phyloP scores from a whole-genome alignment of 2,329 filamentous ascomycete species.

The Colletotrichum australisinense region DNA sequence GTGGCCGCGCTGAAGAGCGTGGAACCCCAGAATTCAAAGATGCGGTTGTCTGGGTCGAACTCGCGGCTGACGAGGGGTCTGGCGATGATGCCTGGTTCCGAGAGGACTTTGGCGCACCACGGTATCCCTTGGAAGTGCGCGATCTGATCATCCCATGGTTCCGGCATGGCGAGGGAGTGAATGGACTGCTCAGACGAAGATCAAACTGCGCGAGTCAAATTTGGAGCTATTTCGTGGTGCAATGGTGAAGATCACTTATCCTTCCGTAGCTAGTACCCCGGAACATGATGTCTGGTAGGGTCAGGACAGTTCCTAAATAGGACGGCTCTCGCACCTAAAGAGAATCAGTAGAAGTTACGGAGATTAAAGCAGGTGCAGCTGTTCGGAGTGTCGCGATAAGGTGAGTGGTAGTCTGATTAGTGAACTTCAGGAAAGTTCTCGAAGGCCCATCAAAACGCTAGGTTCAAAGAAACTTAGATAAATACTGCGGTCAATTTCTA shows the following conservation, averaged over 20 bases:
- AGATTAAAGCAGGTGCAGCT: not conserved
- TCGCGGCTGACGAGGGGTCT: not conserved
- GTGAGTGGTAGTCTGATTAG: not conserved
- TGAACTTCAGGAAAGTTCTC: too few relatives aligned
- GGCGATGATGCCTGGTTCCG: not conserved
- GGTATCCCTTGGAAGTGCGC: not conserved
- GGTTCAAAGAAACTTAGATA: too few relatives aligned
- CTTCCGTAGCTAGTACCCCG: not conserved
- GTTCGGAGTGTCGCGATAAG: not conserved
- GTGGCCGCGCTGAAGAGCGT: not conserved
- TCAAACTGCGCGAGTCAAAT: not conserved
- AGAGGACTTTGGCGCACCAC: not conserved
- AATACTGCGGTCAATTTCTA: too few relatives aligned
- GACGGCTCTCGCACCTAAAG: not conserved
- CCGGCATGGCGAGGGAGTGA: not conserved
- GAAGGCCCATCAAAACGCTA: too few relatives aligned
- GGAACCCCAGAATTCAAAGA: slow-evolving; percentile 4
- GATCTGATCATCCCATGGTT: not conserved
- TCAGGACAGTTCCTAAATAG: not conserved
- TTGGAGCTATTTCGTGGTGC: not conserved
- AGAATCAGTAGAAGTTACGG: not conserved
- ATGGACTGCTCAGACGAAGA: not conserved
- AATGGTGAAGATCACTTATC: not conserved
- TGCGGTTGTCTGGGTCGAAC: slow-evolving; percentile 2
- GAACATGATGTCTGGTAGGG: not conserved